Conservation (phyloP, 2,329 filamentous ascomycete genomes). For the Aschersonia sp. region DNA sequence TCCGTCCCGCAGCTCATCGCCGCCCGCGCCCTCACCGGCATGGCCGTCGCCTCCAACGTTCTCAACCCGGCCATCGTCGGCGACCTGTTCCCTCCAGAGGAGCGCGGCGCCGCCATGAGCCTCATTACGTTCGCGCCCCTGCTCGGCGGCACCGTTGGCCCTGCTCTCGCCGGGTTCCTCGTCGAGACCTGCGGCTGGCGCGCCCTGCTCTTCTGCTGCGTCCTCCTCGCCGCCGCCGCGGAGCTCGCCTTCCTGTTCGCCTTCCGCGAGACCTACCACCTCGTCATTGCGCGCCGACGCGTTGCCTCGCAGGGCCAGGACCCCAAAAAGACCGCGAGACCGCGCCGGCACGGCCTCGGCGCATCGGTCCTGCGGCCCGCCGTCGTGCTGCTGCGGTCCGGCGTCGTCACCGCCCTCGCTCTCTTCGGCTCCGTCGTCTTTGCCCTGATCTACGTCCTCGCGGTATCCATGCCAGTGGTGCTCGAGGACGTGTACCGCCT, state of each 20-base stretch:
- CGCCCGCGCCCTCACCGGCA: constrained; percentile 43
- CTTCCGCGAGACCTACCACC: not conserved
- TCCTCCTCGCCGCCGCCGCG: constrained; percentile 7
- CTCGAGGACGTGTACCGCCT: constrained; percentile 32
- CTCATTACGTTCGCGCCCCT: constrained; percentile 41
- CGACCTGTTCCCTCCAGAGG: constrained; percentile 27
- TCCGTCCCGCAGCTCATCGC: constrained; percentile 32
- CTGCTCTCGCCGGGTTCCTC: constrained; percentile 38
- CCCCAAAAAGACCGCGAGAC: not conserved
- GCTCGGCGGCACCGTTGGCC: constrained; percentile 41
- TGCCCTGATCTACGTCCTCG: constrained; percentile 37
- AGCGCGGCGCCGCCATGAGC: constrained; percentile 44
- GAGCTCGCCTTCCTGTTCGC: not conserved
- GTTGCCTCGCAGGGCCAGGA: not conserved
- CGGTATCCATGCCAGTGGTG: constrained; percentile 36
- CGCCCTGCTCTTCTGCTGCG: constrained; percentile 30
- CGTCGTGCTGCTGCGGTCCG: constrained; percentile 31
- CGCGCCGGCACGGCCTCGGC: not conserved
- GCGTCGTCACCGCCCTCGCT: constrained; percentile 34
- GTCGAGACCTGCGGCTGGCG: constrained; percentile 42
- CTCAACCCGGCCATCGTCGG: constrained; percentile 49
- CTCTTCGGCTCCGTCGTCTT: constrained; percentile 33
- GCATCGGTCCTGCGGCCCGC: constrained; percentile 27
- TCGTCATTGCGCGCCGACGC: not conserved
- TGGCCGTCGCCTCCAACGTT: constrained; percentile 49